Conservation (phyloP, 1,139 yeast genomes). For the Taiozyma onychis region DNA sequence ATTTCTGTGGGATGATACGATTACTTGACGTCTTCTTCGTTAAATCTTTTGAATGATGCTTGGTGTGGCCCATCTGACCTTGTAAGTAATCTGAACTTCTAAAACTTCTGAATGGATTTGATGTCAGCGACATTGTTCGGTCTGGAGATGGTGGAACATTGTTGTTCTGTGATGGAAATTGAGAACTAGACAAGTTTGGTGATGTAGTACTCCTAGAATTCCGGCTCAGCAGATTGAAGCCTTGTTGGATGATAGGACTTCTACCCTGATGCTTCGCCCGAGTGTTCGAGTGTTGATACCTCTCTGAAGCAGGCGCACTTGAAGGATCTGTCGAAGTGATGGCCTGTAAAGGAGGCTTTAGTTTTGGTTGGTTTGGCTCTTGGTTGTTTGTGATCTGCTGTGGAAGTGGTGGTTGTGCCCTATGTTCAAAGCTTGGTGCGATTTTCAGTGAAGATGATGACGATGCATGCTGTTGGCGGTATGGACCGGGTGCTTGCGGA, state of each 20-base stretch:
- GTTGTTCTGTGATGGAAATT: conserved; percentile 2
- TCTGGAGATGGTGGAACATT: conserved; percentile 18
- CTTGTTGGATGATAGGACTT: conserved; percentile 25
- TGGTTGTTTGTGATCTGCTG: not conserved
- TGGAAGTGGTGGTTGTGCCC: not conserved
- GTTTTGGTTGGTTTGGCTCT: not conserved
- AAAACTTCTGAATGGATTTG: conserved; percentile 27
- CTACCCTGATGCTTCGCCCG: conserved; percentile 9
- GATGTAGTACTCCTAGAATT: conserved; percentile 19
- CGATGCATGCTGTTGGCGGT: conserved; percentile 4
- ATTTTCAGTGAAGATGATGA: not conserved
- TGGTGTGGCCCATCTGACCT: conserved; percentile 1
- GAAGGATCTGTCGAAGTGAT: conserved; percentile 18
- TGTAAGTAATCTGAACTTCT: conserved; percentile 21
- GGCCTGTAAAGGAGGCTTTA: conserved; percentile 13
- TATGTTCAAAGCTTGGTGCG: not conserved
- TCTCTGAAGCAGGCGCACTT: conserved; percentile 17
- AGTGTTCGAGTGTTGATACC: conserved; percentile 20
- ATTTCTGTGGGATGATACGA: conserved; percentile 37
- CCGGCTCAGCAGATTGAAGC: conserved; percentile 19
- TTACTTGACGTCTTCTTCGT: conserved; percentile 34
- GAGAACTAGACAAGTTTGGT: conserved; percentile 12
- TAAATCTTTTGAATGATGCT: conserved; percentile 18
- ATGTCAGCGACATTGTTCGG: conserved; percentile 30
- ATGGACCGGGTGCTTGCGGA: conserved; percentile 8